phyloP scores from a whole-genome alignment of 352 stramenopile genomes.

The Pythium utonaiense region DNA sequence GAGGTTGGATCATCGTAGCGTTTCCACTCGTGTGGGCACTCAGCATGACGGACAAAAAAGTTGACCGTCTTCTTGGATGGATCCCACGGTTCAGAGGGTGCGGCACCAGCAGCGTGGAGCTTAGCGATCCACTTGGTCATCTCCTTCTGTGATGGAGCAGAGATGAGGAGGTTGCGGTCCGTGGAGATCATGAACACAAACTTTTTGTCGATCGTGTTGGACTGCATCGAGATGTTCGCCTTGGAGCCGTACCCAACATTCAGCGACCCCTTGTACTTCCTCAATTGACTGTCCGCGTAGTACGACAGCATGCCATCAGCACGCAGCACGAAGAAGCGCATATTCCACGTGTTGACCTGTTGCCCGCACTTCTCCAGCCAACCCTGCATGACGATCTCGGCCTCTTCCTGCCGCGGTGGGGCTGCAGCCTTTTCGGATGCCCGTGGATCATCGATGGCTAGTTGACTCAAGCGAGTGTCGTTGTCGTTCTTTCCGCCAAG shows the following conservation, averaged over 20 bases:
- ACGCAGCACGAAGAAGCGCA: conserved; percentile 84
- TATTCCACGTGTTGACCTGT: conserved; percentile 90
- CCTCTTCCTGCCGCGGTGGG: conserved; percentile 42
- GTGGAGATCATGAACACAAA: conserved; percentile 83
- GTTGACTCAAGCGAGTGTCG: conserved; percentile 26
- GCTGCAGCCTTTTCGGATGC: background rate
- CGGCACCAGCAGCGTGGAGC: conserved; percentile 65
- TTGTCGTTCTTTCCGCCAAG: conserved; percentile 15
- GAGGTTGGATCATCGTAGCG: conserved; percentile 82
- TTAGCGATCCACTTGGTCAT: conserved; percentile 85
- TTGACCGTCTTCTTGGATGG: conserved; percentile 79
- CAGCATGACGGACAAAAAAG: conserved; percentile 68
- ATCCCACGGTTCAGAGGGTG: conserved; percentile 67
- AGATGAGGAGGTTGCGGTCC: conserved; percentile 79
- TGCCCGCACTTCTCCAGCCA: conserved; percentile 88
- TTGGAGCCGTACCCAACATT: conserved; percentile 66
- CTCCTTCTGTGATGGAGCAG: conserved; percentile 58
- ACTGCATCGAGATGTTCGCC: conserved; percentile 79
- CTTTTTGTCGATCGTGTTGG: conserved; percentile 77
- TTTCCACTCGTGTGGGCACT: conserved; percentile 81
- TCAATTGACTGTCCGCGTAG: conserved; percentile 69
- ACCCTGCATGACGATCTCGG: conserved; percentile 76
- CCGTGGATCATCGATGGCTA: conserved; percentile 25
- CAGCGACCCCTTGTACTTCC: conserved; percentile 77
- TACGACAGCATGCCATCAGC: conserved; percentile 80